A percentile compares a stretch with the other conserved stretches of the same genome.
Evolutionary conservation across 495 filamentous ascomycete species (phyloP).

Genomic region (Saxophila tyrrhenica): DNA sequence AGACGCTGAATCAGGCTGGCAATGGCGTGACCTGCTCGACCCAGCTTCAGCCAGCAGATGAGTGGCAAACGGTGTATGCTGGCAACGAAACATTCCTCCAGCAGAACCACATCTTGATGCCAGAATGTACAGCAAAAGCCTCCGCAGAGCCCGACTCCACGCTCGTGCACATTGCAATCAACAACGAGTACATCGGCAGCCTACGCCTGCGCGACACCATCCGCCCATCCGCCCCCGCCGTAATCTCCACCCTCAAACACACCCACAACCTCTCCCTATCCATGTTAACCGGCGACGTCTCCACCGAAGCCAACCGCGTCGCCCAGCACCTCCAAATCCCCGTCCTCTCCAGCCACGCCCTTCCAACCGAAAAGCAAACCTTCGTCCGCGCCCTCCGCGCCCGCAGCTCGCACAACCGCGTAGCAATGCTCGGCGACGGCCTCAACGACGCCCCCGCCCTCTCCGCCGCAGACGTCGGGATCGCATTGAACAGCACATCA

Average conservation of each 20-base stretch:
- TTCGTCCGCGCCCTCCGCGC: background rate
- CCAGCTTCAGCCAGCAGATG: background rate
- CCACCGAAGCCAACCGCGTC: background rate
- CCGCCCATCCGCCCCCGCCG: background rate
- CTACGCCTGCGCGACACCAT: background rate
- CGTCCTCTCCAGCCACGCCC: background rate
- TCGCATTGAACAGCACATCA: constrained; percentile 69
- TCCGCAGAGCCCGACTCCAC: background rate
- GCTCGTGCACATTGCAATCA: background rate
- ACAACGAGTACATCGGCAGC: background rate
- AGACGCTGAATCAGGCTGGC: background rate
- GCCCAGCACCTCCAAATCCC: background rate
- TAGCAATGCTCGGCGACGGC: constrained; percentile 68
- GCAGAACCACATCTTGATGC: background rate
- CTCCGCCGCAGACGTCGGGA: constrained; percentile 64
- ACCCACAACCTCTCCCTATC: background rate
- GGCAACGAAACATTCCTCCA: background rate
- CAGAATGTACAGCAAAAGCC: background rate
- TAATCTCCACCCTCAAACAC: background rate
- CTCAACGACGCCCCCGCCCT: constrained; percentile 86
- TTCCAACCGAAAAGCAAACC: background rate
- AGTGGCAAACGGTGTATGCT: background rate
- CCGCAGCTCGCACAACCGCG: constrained; percentile 22
- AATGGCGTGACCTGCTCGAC: background rate
- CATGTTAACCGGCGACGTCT: background rate